A percentile compares a stretch with the other conserved stretches of the same genome.
Evolutionary conservation across 352 stramenopile genomes (phyloP).

Genomic region (Pythium folliculosum): DNA sequence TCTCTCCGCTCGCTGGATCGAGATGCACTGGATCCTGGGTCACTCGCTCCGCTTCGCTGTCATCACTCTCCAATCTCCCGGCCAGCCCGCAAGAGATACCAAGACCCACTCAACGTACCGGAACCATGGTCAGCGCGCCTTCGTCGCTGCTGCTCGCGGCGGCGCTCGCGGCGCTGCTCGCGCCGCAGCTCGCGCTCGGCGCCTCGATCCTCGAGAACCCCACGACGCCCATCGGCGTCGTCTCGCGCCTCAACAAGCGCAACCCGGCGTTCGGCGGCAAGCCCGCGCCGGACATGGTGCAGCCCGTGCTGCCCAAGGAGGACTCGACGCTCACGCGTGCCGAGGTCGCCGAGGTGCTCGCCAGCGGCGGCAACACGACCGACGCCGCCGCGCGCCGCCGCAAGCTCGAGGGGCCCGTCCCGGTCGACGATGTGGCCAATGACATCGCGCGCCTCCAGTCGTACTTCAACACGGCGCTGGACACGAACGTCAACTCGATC

Average conservation of each 20-base stretch:
- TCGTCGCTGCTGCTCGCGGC: not conserved
- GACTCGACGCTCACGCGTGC: constrained; percentile 2
- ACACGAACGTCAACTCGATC: constrained; percentile 18
- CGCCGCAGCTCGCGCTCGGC: not conserved
- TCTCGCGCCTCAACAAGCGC: not conserved
- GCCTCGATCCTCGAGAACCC: constrained; percentile 10
- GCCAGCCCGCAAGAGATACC: not conserved
- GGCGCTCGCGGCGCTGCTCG: not conserved
- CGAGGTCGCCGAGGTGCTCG: constrained; percentile 10
- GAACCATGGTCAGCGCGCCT: not conserved
- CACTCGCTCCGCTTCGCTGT: too few species aligned
- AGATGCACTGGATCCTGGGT: not conserved
- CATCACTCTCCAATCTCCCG: constrained; percentile 15
- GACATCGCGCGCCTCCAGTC: constrained; percentile 16
- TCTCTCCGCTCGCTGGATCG: not conserved
- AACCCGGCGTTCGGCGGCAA: constrained; percentile 13
- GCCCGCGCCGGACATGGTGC: not conserved
- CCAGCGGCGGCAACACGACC: not conserved
- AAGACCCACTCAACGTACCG: too few species aligned
- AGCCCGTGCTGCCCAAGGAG: constrained; percentile 1
- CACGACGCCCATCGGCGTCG: constrained; percentile 1
- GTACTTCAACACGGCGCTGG: constrained; percentile 13
- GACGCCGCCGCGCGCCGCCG: not conserved
- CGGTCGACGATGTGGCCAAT: not conserved
- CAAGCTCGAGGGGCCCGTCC: constrained; percentile 12